Evolutionary conservation across 768 basidiomycete species (phyloP), one percentile per base, ranked within the genome.

Genomic region (Cystobasidium onofrii): DNA sequence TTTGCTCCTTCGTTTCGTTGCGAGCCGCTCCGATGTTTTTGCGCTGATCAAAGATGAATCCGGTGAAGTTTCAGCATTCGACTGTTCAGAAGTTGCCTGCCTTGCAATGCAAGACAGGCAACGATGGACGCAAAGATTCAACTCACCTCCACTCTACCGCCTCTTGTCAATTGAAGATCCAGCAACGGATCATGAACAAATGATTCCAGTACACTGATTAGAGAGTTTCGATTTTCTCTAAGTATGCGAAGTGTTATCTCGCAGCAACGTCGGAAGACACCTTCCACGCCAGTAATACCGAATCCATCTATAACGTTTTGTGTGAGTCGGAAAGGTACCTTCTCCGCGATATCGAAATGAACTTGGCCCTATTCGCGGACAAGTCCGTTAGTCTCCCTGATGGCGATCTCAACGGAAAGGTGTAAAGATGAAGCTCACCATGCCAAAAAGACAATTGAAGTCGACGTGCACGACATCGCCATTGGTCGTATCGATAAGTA

Each of bases 391-490:
- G 9, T 13, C 7, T 31, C 2, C 41, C n/a, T 39, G 60, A 2
- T 62, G 61, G 20, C 60, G 10, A 6, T 6, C 15, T 29, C 25
- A 15, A 20, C 27, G 15, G 6, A 12, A 6, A 25, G 7, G 9
- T 23, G 25, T 7, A 33, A 27, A 60, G 25, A 15, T 4, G 29
- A 33, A 70, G 46, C 82, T 46, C 67, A 90, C 92, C 86, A 91
- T 95, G 77, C 98, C 96, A 77, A 99, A 99, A 18, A 98, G 84
- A 82, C 93, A 96, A 80, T 97, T 97, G 78, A 99, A 94, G 81
- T 98, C 96, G 72, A 98, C 93, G 77, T 99, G 96, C 0, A 98
- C 89, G 9, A 90, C 86, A 78, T 95, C 94, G 1, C 96, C 96
- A 0, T 88, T 89, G 76, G 88, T 89, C 3, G 83, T 85, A 78